Evolutionary conservation across 169 alveolate genomes (phyloP).

Genomic region (Toxoplasma gondii): DNA sequence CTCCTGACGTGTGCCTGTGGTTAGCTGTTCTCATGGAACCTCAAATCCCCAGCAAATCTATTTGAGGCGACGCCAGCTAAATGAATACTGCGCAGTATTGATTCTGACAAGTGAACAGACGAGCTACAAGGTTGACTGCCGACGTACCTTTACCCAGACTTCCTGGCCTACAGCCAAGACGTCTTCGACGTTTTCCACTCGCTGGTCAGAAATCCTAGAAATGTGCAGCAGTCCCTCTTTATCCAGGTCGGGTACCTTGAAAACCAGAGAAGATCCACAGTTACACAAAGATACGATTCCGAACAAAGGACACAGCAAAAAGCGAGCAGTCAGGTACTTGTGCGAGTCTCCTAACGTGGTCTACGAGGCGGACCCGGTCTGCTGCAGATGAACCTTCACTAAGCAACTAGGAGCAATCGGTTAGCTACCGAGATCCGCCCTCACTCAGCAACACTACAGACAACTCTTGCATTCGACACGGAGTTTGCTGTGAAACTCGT

Average conservation of each 20-base stretch:
- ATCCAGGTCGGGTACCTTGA: neutral
- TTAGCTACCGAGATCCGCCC: too few relatives aligned
- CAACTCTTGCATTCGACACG: too few relatives aligned
- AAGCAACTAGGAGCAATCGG: too few relatives aligned
- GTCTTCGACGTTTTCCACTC: conserved; percentile 47
- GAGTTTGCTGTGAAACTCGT: too few relatives aligned
- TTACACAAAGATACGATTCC: neutral
- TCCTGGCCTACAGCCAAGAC: conserved; percentile 42
- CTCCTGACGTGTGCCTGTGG: neutral
- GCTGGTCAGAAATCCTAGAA: conserved; percentile 1
- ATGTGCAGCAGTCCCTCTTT: conserved; percentile 55
- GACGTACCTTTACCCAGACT: conserved; percentile 52
- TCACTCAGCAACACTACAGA: too few relatives aligned
- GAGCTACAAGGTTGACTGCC: neutral
- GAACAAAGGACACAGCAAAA: neutral
- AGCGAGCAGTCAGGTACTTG: neutral
- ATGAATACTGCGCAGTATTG: too few relatives aligned
- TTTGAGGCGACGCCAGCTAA: too few relatives aligned
- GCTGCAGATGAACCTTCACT: too few relatives aligned
- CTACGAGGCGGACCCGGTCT: too few relatives aligned
- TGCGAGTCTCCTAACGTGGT: too few relatives aligned
- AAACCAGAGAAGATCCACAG: neutral
- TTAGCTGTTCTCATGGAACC: neutral
- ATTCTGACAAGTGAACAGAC: neutral
- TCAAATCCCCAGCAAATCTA: neutral